Evolutionary conservation across 2,329 filamentous ascomycete genomes (phyloP).

Genomic region (Coniochaeta prunicola): DNA sequence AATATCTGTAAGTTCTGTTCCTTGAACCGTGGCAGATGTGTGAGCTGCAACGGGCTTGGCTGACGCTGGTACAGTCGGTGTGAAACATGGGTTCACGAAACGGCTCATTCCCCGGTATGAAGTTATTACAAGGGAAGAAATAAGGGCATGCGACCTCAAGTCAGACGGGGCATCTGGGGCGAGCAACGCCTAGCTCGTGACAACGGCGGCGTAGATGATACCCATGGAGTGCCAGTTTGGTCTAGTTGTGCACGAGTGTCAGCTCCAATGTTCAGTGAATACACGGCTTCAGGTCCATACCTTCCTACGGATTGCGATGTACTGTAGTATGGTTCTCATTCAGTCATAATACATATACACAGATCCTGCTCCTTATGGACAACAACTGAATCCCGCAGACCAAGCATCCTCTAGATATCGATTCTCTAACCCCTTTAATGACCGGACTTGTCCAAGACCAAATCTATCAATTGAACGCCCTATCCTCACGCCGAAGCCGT

Average conservation of each 20-base stretch:
- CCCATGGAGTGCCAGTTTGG: too few relatives aligned
- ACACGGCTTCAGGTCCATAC: too few relatives aligned
- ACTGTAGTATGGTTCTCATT: too few relatives aligned
- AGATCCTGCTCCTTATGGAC: background rate
- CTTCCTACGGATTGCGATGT: too few relatives aligned
- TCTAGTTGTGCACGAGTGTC: too few relatives aligned
- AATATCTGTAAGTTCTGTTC: conserved; percentile 14
- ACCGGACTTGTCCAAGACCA: background rate
- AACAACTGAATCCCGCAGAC: background rate
- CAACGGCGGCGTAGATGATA: too few relatives aligned
- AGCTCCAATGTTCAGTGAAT: too few relatives aligned
- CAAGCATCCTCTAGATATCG: background rate
- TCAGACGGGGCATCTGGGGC: too few relatives aligned
- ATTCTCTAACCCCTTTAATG: background rate
- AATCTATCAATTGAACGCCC: background rate
- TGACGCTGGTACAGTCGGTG: background rate
- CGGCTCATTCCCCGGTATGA: background rate
- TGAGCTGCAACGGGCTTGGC: background rate
- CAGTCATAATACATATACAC: background rate
- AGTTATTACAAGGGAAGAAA: background rate
- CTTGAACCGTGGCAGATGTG: background rate
- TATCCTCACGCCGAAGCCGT: background rate
- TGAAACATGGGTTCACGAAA: background rate
- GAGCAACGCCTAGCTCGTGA: too few relatives aligned
- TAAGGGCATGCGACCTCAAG: background rate